Evolutionary conservation across 176 grass and related monocot species (phyloP), one percentile per base, ranked within the genome.

Genomic region (Bonia amplexicaulis): DNA sequence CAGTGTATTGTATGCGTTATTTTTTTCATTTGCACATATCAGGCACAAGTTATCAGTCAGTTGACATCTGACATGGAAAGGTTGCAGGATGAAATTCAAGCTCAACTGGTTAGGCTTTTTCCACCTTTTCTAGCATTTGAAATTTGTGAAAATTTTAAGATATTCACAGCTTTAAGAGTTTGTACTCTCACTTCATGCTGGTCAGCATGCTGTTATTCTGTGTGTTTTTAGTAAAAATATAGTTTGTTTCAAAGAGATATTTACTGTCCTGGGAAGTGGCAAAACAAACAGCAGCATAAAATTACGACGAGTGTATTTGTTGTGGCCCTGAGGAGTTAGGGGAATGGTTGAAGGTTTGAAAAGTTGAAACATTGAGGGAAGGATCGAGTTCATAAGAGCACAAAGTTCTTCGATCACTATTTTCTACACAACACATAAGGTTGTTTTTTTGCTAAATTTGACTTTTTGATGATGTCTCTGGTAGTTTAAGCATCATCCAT

Each of bases 51-150:
- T 66, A 93, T 99, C 85, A 88, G 90, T 82, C 94, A 94, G 82
- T 86, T 99, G 86, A 94, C 92, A 85, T 99, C 84, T 77, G 92
- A 99, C 82, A 91, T 99, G 84, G 93, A 96, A 80, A 90, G 77
- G 63, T 90, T 99, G 76, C 90, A 91, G 54, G 86, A 90, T 71
- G 97, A 99, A 91, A 94, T 96, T 73, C 90, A 96, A 85, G 90
- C 92, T 94, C 97, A 94, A 85, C 77, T 92, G 88, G 97, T 99
- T 72, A 83, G 86, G 73, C 14, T 51, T 58, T 13, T 86, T 94
- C 55, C 22, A 44, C 35, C 57, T 60, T 82, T 86, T 80, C 41
- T 79, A 71, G n/a, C 75, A 84, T 73, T 83, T 23, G 10, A 61
- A 79, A 46, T 84, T 57, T 40, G 58, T 27, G 23, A 76, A 80